Percentiles rank a stretch among this genome's conserved stretches.
Conservation (phyloP, 2,329 filamentous ascomycete genomes). For the Neofusicoccum umdonicola region DNA sequence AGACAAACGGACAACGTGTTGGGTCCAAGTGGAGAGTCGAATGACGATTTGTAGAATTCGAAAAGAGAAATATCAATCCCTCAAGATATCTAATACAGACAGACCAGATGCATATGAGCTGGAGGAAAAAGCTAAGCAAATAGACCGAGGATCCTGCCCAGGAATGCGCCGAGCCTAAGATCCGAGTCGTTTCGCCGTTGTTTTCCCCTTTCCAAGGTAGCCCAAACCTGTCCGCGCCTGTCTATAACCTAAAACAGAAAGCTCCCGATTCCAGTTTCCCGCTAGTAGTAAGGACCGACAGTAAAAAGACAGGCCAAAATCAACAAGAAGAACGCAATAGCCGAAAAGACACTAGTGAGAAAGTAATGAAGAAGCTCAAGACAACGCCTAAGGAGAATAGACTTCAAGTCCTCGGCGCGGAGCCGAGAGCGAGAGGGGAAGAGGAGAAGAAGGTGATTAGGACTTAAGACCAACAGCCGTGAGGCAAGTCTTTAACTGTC, state of each 20-base stretch:
- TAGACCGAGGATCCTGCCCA: neutral
- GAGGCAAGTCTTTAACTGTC: neutral
- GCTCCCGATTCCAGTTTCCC: neutral
- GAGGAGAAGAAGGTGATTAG: neutral
- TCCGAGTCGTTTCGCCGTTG: neutral
- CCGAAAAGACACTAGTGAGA: neutral
- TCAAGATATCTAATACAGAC: no score
- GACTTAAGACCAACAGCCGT: neutral
- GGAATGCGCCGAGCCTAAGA: neutral
- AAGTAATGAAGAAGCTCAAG: neutral
- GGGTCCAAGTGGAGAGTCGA: no score
- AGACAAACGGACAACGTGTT: no score
- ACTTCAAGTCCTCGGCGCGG: neutral
- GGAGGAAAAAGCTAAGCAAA: neutral
- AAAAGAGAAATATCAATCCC: no score
- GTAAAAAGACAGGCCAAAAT: neutral
- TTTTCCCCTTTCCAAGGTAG: neutral
- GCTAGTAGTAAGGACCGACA: conserved; percentile 1
- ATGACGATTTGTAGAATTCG: no score
- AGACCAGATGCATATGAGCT: neutral
- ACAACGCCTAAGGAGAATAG: neutral
- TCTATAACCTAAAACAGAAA: neutral
- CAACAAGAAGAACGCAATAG: neutral
- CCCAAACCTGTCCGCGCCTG: neutral
- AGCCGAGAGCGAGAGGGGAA: neutral